phyloP scores from a whole-genome alignment of 139 green algal genomes.

The Ettlia oleoabundans region DNA sequence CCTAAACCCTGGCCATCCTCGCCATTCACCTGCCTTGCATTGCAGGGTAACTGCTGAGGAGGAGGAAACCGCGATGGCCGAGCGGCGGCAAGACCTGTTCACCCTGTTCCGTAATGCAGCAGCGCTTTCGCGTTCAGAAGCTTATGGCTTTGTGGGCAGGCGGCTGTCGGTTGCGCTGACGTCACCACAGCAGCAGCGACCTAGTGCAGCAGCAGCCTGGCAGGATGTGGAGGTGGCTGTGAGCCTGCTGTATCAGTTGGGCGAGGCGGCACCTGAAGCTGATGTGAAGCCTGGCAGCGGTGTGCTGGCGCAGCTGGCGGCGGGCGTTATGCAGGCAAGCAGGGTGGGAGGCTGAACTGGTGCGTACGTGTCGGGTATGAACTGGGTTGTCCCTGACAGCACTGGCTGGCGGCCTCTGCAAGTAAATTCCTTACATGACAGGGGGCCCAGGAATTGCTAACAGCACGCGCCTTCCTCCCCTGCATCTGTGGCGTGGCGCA shows the following conservation, averaged over 20 bases:
- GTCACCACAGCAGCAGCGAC: neutral
- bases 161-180: slow-evolving; percentile 51
- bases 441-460: too few relatives aligned
- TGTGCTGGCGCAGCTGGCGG: slow-evolving; percentile 59
- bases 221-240: slow-evolving; percentile 82
- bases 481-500: neutral
- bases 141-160: slow-evolving; percentile 61
- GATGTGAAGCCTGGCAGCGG: slow-evolving; percentile 64
- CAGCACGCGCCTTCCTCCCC: too few relatives aligned
- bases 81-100: slow-evolving; percentile 82
- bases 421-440: too few relatives aligned
- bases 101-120: slow-evolving; percentile 81
- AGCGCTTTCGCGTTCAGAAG: slow-evolving; percentile 61
- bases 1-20: neutral
- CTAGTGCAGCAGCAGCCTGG: slow-evolving; percentile 23
- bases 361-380: too few relatives aligned
- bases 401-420: too few relatives aligned
- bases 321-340: slow-evolving; percentile 56
- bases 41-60: slow-evolving; percentile 64
- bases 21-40: neutral
- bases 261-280: slow-evolving; percentile 80
- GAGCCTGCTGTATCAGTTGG: slow-evolving; percentile 84
- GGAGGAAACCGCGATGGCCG: slow-evolving; percentile 64
- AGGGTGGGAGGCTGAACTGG: too few relatives aligned
- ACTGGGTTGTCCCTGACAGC: too few relatives aligned